Conservation (phyloP, 495 filamentous ascomycete species). For the Daldinia decipiens region DNA sequence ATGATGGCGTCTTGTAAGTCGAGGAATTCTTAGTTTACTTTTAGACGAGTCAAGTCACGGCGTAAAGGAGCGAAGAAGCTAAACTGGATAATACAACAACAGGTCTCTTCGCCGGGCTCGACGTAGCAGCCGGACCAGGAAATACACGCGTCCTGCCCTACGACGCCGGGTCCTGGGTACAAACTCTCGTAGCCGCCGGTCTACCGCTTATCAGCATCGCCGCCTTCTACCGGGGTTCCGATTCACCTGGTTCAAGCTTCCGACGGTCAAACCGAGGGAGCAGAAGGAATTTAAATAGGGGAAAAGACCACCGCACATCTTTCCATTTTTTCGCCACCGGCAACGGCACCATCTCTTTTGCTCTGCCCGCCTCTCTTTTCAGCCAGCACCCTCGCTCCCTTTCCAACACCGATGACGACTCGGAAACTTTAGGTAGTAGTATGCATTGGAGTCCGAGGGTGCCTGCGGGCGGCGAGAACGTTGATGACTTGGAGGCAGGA, state of each 20-base stretch:
- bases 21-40: not conserved
- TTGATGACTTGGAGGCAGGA: constrained; percentile 14
- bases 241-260: constrained; percentile 24
- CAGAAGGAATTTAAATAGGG: not conserved
- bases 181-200: constrained; percentile 32
- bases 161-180: constrained; percentile 40
- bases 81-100: constrained; percentile 14
- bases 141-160: constrained; percentile 32
- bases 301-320: not conserved
- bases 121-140: constrained; percentile 34
- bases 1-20: constrained; percentile 41
- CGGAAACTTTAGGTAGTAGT: not conserved
- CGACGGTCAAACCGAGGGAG: not conserved
- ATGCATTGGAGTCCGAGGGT: not conserved
- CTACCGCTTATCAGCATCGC: constrained; percentile 37
- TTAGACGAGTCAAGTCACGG: not conserved
- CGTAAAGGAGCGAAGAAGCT: not conserved
- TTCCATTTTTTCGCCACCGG: constrained; percentile 1
- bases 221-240: constrained; percentile 37
- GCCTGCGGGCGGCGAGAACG: not conserved
- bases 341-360: constrained; percentile 4
- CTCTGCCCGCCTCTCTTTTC: not conserved
- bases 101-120: constrained; percentile 41
- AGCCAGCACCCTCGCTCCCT: not conserved
- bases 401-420: constrained; percentile 9